Evolutionary conservation across 2,329 filamentous ascomycete genomes (phyloP), one percentile per base, ranked within the genome.

Genomic region (Penicillium italicum): DNA sequence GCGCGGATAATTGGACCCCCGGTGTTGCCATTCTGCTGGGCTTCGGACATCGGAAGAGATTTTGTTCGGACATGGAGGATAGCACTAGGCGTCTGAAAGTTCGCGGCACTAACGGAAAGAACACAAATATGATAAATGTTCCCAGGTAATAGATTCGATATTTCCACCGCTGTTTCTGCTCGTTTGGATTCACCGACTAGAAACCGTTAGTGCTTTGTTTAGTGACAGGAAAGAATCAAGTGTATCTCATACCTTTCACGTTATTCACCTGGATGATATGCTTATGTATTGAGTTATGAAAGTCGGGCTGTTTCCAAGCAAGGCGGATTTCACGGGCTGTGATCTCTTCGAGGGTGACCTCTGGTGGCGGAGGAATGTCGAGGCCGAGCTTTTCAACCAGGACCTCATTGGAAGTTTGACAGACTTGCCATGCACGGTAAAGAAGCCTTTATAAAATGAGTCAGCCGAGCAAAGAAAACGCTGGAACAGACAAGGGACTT

Each of bases 201-300:
- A 50, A 33, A 44, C 33, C 18, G 37, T 69, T 55, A 66, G 61
- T 45, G 24, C 20, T 24, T 22, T 38, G 42, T 49, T 50, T 10
- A 20, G 5, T n/a, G 62, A 30, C 2, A 20, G 34, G 6, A 9
- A 16, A 50, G 44, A 60, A 62, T 5, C 10, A 7, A 38, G 9
- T 18, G 18, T 45, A 36, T 11, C n/a, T 3, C 30, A 37, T 75
- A 94, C 90, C 90, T 77, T 91, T 90, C 41, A 93, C 87, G 40
- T 93, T 93, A 74, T 99, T 97, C 62, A 99, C 87, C 71, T 96
- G 90, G 50, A 99, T 90, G 43, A 93, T 82, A 70, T 96, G 94
- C 75, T 92, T 95, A 50, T 91, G 83, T 51, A 95, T 89, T 3
- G 89, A 83, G 59, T 81, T 80, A 41, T 83, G 79, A 61, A 80